Evolutionary conservation across 1,284 basidiomycete genomes (phyloP).

Genomic region (Ganoderma meredithae): DNA sequence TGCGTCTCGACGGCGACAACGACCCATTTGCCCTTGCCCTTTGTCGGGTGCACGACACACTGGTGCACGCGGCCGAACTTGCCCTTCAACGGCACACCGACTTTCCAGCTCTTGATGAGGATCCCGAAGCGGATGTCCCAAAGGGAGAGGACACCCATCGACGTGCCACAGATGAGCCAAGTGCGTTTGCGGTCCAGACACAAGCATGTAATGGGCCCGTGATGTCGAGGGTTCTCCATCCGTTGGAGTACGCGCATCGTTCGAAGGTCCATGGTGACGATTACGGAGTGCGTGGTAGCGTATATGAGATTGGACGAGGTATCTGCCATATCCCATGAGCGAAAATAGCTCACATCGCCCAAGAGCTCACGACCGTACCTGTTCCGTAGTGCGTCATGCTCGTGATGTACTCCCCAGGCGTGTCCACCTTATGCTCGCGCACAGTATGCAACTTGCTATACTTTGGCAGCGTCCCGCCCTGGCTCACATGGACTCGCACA

Average conservation of each 20-base stretch:
- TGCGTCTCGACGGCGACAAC: constrained; percentile 76
- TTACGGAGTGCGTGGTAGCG: constrained; percentile 82
- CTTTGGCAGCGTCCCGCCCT: constrained; percentile 73
- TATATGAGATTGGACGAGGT: constrained; percentile 80
- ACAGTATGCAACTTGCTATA: constrained; percentile 82
- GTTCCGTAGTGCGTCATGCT: constrained; percentile 81
- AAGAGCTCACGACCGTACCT: constrained; percentile 48
- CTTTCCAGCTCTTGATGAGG: constrained; percentile 88
- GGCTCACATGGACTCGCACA: constrained; percentile 78
- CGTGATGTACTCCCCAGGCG: constrained; percentile 78
- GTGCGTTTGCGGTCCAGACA: constrained; percentile 84
- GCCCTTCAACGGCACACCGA: constrained; percentile 64
- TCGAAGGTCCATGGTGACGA: constrained; percentile 86
- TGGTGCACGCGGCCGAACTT: constrained; percentile 68
- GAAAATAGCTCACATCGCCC: constrained; percentile 23
- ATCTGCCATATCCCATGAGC: constrained; percentile 49
- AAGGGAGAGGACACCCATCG: constrained; percentile 82
- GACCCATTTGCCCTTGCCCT: constrained; percentile 89
- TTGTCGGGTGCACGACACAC: constrained; percentile 83
- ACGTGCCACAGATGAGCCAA: constrained; percentile 91
- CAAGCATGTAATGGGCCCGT: constrained; percentile 86
- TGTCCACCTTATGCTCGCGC: constrained; percentile 75
- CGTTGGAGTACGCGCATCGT: constrained; percentile 82
- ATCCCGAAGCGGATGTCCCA: constrained; percentile 97
- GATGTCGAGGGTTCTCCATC: constrained; percentile 86